Evolutionary conservation across 331 rosid genomes (phyloP).

Genomic region (Quercus phellos): DNA sequence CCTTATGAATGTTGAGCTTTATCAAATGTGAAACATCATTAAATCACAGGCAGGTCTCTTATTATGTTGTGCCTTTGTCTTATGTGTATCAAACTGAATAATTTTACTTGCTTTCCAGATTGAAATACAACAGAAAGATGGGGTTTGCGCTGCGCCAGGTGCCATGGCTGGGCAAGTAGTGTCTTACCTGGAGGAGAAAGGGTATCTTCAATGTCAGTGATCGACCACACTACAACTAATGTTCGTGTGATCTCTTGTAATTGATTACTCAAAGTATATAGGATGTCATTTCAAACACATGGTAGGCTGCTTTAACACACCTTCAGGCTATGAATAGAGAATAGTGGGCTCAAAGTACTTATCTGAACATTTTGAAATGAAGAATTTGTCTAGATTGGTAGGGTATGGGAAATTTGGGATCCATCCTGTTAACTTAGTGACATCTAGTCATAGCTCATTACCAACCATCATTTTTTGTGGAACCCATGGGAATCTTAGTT

Average conservation of each 20-base stretch:
- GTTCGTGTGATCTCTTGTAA: not conserved
- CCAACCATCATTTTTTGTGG: not conserved
- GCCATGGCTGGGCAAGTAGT: constrained; percentile 61
- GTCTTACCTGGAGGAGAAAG: constrained; percentile 62
- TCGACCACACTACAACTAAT: not conserved
- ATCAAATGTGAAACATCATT: not conserved
- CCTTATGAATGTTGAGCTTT: not conserved
- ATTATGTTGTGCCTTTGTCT: not conserved
- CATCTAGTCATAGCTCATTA: not conserved
- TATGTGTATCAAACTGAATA: constrained; percentile 2
- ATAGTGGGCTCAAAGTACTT: not conserved
- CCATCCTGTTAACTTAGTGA: not conserved
- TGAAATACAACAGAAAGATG: constrained; percentile 45
- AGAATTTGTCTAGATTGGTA: not conserved
- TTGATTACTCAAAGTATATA: not conserved
- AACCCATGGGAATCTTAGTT: not conserved
- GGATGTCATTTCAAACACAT: not conserved
- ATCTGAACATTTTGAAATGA: not conserved
- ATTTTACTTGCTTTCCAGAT: constrained; percentile 37
- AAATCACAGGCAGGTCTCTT: not conserved
- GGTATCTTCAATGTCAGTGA: constrained; percentile 48
- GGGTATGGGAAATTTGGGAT: not conserved
- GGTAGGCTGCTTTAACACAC: not conserved
- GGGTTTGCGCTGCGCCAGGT: constrained; percentile 53
- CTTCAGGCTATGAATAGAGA: not conserved